Base-by-base conservation (phyloP, 441 rosid genomes). In the Adansonia rubrostipa region DNA sequence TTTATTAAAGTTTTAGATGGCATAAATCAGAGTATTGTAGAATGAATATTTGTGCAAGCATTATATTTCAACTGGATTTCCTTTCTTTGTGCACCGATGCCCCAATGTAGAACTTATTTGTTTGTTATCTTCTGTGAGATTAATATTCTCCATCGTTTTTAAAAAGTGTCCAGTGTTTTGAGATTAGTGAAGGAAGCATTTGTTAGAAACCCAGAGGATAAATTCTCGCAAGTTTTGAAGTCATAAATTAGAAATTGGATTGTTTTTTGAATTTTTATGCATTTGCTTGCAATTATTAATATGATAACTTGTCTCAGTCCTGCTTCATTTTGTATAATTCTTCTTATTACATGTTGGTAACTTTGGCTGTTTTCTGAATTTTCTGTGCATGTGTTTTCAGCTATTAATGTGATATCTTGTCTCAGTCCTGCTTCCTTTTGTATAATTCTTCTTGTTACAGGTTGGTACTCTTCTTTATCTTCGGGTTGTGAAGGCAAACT, bases 401-500 rank as follows among this genome's bases (percentile, higher is more conserved):
- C 13, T 57, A 6, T 28, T 60, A 74, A 74, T 20, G 1, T 44
- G 17, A 28, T 13, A 24, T 72, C 4, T 53, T 53, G 48, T 53
- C 28, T 28, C 47, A 15, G 74, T 1, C 45, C 45, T 42, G 45
- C 45, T 5, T 42, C 45, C 45, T 42, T 42, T 0, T 42, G 45
- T 42, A 42, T 42, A 42, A 42, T 42, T 0, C 1, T 42, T 42
- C 45, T 42, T 42, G 45, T 42, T 36, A 36, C 40, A 36, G 40
- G 40, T 36, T 36, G 40, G 40, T 36, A 36, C 40, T 36, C 40
- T 36, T 3, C 40, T 36, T 36, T 36, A 36, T 36, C 40, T 36
- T 36, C 40, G 97, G 53, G 94, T 94, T 62, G 98, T 89, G 79
- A 96, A 93, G 86, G 91, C 97, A 76, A 96, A 90, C 79, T 84